Base-by-base conservation (phyloP, 352 stramenopile species). In the Elongisporangium anandrum region DNA sequence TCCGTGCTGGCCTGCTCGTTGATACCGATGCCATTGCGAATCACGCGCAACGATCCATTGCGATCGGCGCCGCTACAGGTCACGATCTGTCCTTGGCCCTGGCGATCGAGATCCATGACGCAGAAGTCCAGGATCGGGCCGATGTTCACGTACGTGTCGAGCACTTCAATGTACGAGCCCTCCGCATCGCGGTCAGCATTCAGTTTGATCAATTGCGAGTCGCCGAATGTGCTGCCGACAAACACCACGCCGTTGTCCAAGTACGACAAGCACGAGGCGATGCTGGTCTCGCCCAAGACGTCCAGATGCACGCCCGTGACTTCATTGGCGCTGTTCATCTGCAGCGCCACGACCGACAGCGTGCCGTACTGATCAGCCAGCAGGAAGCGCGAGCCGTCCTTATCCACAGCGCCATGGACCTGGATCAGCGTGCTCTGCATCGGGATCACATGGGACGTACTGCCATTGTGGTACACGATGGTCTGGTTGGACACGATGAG, bases 101-200 rank as follows among this genome's bases (percentile, higher is more conserved):
- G 92, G 3, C 92, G 84, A 60, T 98, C 94, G 17, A 97, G 81
- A 58, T 98, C 94, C 67, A 98, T 96, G 19, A 99, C 82, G 71
- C 96, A 98, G 76, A 99, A 99, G 69, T 99, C 97, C 15, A 98
- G 91, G 77, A 99, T 99, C 8, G 97, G 97, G 5, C 97, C 97
- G 53, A 99, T 81, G 65, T 99, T 99, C 16, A 92, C 89, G 61
- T 99, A 99, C 57, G 95, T 97, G 71, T 99, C 96, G 52, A 99
- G 70, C 0, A 99, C 85, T 59, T 96, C 83, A 22, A 99, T 65
- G 69, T 98, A 98, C 8, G 65, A 96, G 57, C 69, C 83, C n/a
- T 79, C 65, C 20, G 92, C 80, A 56, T 96, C 87, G 2, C 72
- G 75, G 26, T 93, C 76, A 2, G 77, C 61, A 58, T 88, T 84